Base-by-base conservation (phyloP, 495 filamentous ascomycete genomes). In the Penicillium lagena region DNA sequence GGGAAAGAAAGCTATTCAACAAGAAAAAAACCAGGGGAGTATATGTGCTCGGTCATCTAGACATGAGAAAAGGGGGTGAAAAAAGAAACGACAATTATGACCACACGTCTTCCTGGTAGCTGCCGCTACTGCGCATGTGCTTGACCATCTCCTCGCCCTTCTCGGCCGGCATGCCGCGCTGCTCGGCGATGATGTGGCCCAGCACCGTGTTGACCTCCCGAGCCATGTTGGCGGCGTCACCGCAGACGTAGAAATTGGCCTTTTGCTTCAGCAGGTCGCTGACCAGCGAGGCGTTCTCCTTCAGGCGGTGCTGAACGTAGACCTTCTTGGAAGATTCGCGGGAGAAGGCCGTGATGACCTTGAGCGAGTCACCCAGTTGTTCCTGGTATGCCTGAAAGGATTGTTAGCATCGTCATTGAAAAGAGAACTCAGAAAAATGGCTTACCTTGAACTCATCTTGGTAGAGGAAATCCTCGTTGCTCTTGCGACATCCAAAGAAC, bases 61-160 rank as follows among this genome's bases (percentile, higher is more conserved):
- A 50, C 54, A 41, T 53, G 55, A 53, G 29, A 54, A 41, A 51
- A 58, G 43, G 42, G 45, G 38, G 37, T 44, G 46, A 43, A 53
- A 48, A 46, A 43, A 47, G 54, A 56, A 53, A 35, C 17, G 32
- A 42, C 43, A 43, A 55, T 77, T 71, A 94, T 73, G 87, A 93
- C 88, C 88, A 94, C 33, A 94, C 88, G 63, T 94, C 88, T 76
- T 94, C 93, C 74, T 98, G 93, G 76, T 99, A 99, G 65, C 91
- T 86, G 61, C 95, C 95, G 52, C 82, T 79, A 45, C 83, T 81
- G 52, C 94, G 81, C 88, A 99, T 91, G 58, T 81, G 81, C 78
- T 96, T 99, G 44, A 99, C 89, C 51, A 96, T 81, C 54, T 96
- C 93, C 67, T 99, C 93, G 14, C 79, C 93, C 71, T 93, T 91